phyloP scores from a whole-genome alignment of 495 filamentous ascomycete genomes.

The Podospora comata region DNA sequence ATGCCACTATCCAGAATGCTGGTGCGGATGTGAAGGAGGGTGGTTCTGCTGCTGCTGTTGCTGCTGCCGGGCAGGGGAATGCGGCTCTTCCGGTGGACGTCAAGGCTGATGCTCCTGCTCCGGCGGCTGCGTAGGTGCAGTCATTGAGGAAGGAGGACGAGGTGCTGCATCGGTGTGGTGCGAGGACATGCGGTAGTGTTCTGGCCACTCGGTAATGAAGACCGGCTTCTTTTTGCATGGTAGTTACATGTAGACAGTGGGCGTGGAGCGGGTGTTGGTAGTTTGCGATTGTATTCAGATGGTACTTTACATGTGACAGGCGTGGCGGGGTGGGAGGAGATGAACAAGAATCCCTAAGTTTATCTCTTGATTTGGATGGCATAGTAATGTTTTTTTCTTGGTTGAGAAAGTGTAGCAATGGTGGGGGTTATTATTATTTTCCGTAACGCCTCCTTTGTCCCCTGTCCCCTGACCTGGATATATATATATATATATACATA shows the following conservation, averaged over 20 bases:
- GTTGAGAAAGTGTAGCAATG: too few species aligned
- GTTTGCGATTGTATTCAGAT: not conserved
- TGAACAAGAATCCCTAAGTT: not conserved
- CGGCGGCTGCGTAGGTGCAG: slow-evolving; percentile 30
- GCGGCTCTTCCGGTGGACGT: slow-evolving; percentile 11
- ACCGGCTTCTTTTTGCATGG: not conserved
- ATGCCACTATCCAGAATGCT: slow-evolving; percentile 24
- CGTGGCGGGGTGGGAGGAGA: not conserved
- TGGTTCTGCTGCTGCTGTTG: slow-evolving; percentile 19
- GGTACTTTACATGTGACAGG: not conserved
- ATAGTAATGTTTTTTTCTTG: too few species aligned
- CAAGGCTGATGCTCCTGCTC: slow-evolving; percentile 34
- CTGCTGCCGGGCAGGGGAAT: slow-evolving; percentile 13
- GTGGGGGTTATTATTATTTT: not conserved
- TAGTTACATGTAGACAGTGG: not conserved
- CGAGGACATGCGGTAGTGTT: not conserved
- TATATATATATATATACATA: not conserved
- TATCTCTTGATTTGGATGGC: not conserved
- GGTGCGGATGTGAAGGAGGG: slow-evolving; percentile 27
- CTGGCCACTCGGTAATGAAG: not conserved
- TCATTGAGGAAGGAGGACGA: not conserved
- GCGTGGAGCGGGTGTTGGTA: not conserved
- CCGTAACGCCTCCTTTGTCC: too few species aligned
- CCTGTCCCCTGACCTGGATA: too few species aligned
- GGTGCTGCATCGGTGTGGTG: not conserved